Evolutionary conservation across 2,329 filamentous ascomycete species (phyloP), one percentile per base, ranked within the genome.

Genomic region (Exserohilum turcica): DNA sequence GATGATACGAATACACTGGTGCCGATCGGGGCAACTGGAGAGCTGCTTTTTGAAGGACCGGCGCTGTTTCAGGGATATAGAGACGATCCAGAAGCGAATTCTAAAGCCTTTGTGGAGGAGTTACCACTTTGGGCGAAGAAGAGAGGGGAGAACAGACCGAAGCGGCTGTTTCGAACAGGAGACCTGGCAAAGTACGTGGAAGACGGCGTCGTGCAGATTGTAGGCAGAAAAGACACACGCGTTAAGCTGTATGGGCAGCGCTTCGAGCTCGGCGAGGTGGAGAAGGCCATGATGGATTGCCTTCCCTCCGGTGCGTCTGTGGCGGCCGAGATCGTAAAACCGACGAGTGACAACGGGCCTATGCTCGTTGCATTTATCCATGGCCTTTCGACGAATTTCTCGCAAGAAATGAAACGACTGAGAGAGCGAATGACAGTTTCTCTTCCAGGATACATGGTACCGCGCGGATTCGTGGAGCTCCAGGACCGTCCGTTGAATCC

Each of bases 131-230:
- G 45, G 45, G 45, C 37, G 28, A 18, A 35, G 15, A 40, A 19
- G 36, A 42, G 45, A 31, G 45, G 45, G 6, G 45, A 7, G n/a
- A 9, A 40, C n/a, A n/a, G 45, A 27, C 45, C 45, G 18, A 32
- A 8, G 5, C 32, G 4, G 2, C 27, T 48, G 6, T 48, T 48
- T 6, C 45, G 45, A 16, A 48, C 45, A 1, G 45, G 45, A 40
- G 45, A 48, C 24, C 5, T 48, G 19, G 45, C 45, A 27, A 48
- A 48, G 29, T 48, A 48, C 31, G 28, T 48, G n/a, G 45, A 48
- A 31, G 37, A 48, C 27, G 45, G 45, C 4, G 45, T 48, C 31
- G 37, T 48, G 8, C 45, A 48, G 36, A 48, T 48, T 18, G 45
- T 48, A 9, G 45, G 45, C 19, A 40, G 45, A 19, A 33, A 40